Conservation (phyloP, 2,329 filamentous ascomycete genomes). For the Hypoxylon sp. region DNA sequence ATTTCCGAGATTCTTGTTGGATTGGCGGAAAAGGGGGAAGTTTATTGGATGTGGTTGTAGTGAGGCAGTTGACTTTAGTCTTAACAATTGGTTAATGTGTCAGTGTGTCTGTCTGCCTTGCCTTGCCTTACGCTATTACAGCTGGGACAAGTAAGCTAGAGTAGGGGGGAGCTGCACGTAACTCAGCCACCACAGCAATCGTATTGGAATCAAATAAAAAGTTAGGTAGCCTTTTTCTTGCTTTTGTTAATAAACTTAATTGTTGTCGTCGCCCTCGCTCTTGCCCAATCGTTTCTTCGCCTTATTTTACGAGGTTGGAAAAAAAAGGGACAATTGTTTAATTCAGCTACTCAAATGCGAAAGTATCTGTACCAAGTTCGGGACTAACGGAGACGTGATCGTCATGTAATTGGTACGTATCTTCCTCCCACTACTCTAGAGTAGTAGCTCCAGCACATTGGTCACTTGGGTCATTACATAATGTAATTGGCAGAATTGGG, state of each 20-base stretch:
- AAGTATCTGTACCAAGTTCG: constrained; percentile 14
- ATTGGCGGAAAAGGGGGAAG: constrained; percentile 5
- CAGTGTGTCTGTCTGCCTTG: constrained; percentile 22
- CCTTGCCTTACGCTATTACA: background rate
- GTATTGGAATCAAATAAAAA: constrained; percentile 7
- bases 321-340: constrained; percentile 1
- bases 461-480: no score
- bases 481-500: no score
- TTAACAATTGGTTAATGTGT: no score
- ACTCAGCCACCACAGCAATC: constrained; percentile 15
- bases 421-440: background rate
- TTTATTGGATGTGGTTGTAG: background rate
- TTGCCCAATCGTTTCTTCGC: constrained; percentile 4
- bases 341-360: constrained; percentile 5
- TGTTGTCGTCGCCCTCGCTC: no score
- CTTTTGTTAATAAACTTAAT: no score
- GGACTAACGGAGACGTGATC: constrained; percentile 18
- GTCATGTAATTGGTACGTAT: constrained; percentile 1
- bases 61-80: constrained; percentile 15
- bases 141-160: constrained; percentile 15
- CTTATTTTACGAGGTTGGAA: constrained; percentile 5
- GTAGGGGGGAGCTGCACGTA: background rate
- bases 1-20: no score
- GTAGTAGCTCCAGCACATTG: no score
- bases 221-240: no score